A percentile compares a stretch with the other conserved stretches of the same genome.
Conservation (phyloP, 495 filamentous ascomycete species). For the Xylaria telfairii region DNA sequence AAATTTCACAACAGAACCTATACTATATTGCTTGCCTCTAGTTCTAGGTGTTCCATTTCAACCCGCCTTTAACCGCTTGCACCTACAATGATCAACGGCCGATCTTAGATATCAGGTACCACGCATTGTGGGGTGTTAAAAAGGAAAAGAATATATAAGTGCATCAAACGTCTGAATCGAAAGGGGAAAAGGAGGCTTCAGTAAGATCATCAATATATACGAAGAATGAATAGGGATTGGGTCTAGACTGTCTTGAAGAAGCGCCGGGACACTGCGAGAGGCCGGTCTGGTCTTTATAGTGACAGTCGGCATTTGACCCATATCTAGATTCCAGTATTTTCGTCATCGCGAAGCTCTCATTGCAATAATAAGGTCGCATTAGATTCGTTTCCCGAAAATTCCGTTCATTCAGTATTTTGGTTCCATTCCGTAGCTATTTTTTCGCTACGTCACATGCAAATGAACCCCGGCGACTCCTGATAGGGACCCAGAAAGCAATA, state of each 20-base stretch:
- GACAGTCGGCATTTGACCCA: constrained; percentile 6
- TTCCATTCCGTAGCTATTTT: constrained; percentile 54
- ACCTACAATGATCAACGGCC: not conserved
- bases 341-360: constrained; percentile 20
- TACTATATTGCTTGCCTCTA: not conserved
- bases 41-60: not conserved
- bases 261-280: constrained; percentile 12
- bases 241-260: constrained; percentile 10
- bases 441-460: constrained; percentile 66
- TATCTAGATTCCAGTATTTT: constrained; percentile 19
- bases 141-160: not conserved
- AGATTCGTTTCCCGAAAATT: constrained; percentile 29
- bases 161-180: not conserved
- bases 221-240: constrained; percentile 12
- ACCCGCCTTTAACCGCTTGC: not conserved
- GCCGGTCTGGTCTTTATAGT: constrained; percentile 9
- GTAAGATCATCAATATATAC: constrained; percentile 5
- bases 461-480: constrained; percentile 58
- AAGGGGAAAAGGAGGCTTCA: not conserved
- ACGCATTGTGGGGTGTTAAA: not conserved
- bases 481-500: constrained; percentile 50
- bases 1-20: not conserved
- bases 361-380: constrained; percentile 19
- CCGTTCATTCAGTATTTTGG: constrained; percentile 44
- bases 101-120: not conserved